Conservation (phyloP, 257 asterid genomes). For the Cynanchum wilfordii region DNA sequence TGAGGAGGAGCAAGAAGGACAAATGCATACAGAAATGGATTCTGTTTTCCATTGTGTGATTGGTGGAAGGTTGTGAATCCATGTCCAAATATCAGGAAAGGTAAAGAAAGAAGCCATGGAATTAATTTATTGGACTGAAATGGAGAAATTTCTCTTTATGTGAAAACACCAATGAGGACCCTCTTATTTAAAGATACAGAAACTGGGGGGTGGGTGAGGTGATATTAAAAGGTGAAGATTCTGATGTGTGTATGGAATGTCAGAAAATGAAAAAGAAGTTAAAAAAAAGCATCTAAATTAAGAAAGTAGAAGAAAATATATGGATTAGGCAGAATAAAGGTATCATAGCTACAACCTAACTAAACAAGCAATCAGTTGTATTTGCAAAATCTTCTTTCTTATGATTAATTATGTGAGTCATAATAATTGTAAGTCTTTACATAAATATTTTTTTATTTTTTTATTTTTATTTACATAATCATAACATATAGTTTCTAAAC, state of each 20-base stretch:
- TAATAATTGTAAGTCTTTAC: too few species aligned
- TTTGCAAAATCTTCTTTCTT: background rate
- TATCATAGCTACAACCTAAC: background rate
- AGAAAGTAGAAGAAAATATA: background rate
- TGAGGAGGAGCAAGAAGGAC: constrained; percentile 38
- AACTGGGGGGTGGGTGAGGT: background rate
- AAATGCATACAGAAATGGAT: constrained; percentile 41
- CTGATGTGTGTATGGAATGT: constrained; percentile 8
- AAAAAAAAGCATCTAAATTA: background rate
- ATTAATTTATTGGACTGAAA: background rate
- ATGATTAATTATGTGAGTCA: too few species aligned
- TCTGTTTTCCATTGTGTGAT: constrained; percentile 36
- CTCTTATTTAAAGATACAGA: constrained; percentile 13
- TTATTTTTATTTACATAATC: too few species aligned
- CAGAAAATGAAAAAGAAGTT: background rate
- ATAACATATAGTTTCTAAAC: too few species aligned
- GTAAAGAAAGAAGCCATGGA: constrained; percentile 19
- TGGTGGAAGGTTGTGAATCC: constrained; percentile 59
- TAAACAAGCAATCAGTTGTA: background rate
- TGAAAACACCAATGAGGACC: background rate
- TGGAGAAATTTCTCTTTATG: background rate
- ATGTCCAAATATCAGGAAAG: constrained; percentile 54
- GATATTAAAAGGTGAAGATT: background rate
- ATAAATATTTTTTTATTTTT: too few species aligned
- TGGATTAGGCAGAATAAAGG: constrained; percentile 1